Evolutionary conservation across 1,284 basidiomycete species (phyloP).

Genomic region (Heliocybe sulcata): DNA sequence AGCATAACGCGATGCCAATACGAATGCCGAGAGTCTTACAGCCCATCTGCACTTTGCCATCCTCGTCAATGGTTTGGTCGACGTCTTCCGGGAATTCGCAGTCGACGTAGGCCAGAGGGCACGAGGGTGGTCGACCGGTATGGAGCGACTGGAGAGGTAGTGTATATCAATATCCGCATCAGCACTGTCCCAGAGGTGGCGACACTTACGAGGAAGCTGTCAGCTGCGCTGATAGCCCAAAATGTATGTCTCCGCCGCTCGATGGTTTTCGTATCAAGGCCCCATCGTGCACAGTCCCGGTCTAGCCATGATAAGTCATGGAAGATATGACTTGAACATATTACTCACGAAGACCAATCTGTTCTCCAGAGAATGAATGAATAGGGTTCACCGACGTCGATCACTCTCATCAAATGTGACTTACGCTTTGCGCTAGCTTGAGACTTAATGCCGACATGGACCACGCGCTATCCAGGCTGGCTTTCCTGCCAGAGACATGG

Average conservation of each 20-base stretch:
- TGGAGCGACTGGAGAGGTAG: conserved; percentile 38
- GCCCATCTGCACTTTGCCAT: conserved; percentile 5
- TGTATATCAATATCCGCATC: background rate
- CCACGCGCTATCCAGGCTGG: background rate
- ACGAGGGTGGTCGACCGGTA: conserved; percentile 56
- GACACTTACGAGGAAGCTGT: conserved; percentile 26
- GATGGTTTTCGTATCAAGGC: conserved; percentile 25
- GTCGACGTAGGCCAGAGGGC: conserved; percentile 56
- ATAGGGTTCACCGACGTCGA: background rate
- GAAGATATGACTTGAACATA: background rate
- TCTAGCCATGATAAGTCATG: conserved; percentile 10
- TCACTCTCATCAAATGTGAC: background rate
- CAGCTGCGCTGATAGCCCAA: conserved; percentile 33
- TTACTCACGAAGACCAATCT: background rate
- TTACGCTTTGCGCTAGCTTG: background rate
- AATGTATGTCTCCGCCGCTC: conserved; percentile 33
- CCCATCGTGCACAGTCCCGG: conserved; percentile 36
- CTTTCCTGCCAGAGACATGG: background rate
- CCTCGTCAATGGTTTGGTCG: conserved; percentile 1
- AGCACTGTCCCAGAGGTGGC: conserved; percentile 3
- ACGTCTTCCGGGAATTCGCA: conserved; percentile 43
- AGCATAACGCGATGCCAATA: background rate
- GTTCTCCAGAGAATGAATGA: background rate
- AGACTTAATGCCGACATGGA: background rate
- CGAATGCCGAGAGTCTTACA: background rate